Conservation (phyloP, 805 yeast genomes). For the Candida glaebosa region DNA sequence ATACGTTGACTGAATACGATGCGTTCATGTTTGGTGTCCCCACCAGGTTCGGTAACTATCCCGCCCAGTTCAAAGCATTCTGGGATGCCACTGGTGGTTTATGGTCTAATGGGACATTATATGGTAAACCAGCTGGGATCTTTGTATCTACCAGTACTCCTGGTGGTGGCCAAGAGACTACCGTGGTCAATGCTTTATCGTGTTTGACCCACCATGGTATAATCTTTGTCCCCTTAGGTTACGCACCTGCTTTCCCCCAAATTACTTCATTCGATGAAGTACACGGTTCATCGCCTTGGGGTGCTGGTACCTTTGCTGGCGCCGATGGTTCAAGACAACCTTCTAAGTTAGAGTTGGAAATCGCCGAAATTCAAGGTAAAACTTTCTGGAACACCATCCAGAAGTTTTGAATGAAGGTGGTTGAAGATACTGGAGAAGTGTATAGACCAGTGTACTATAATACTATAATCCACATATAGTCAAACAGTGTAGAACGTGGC, state of each 20-base stretch:
- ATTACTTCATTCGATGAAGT: conserved; percentile 50
- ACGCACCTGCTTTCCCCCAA: conserved; percentile 45
- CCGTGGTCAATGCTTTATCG: conserved; percentile 57
- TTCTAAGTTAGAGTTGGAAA: conserved; percentile 54
- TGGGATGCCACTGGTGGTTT: conserved; percentile 76
- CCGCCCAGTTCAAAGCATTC: conserved; percentile 75
- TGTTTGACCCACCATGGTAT: conserved; percentile 76
- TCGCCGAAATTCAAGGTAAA: conserved; percentile 65
- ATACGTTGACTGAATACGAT: conserved; percentile 61
- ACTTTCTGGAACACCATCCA: conserved; percentile 34
- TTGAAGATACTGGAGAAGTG: too few species aligned
- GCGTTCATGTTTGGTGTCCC: conserved; percentile 84
- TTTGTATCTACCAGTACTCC: conserved; percentile 71
- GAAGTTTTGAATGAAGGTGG: conserved; percentile 5
- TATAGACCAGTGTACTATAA: too few species aligned
- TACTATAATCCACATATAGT: too few species aligned
- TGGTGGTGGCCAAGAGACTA: conserved; percentile 80
- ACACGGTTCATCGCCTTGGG: conserved; percentile 86
- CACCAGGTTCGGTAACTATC: conserved; percentile 78
- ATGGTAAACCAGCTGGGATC: conserved; percentile 71
- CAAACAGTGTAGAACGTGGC: too few species aligned
- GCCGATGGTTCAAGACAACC: conserved; percentile 69
- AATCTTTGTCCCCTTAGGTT: conserved; percentile 77
- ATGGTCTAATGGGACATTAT: conserved; percentile 72
- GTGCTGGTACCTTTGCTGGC: conserved; percentile 74